These are phyloP conservation scores for Candida bentonensis DNA, from an alignment of 805 yeast species.

Conservation along the genomic window DNA sequence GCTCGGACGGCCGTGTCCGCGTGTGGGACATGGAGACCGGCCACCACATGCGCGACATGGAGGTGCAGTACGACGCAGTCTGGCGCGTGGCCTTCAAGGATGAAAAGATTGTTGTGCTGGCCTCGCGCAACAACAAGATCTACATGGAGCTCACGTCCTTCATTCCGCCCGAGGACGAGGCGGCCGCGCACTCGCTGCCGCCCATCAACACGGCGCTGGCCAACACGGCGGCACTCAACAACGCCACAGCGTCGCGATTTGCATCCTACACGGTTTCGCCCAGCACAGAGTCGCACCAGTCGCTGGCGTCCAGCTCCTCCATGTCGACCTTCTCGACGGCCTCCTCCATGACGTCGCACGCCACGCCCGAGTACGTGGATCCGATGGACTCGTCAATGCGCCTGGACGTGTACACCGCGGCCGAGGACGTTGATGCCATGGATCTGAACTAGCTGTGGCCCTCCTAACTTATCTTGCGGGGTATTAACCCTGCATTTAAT, in stretches of 20 bases:
- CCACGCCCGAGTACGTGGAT: constrained; percentile 4
- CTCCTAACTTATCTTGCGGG: background rate
- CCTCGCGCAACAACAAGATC: constrained; percentile 16
- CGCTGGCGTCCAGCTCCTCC: constrained; percentile 5
- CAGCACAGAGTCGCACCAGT: background rate
- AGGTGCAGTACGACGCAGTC: constrained; percentile 23
- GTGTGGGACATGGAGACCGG: constrained; percentile 28
- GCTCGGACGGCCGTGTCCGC: constrained; percentile 28
- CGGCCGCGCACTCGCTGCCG: background rate
- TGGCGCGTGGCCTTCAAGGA: constrained; percentile 28
- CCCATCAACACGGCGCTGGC: background rate
- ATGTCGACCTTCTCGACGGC: constrained; percentile 6
- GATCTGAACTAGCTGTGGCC: background rate
- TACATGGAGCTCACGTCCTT: constrained; percentile 26
- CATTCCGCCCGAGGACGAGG: constrained; percentile 15
- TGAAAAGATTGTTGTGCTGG: constrained; percentile 26
- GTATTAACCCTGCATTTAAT: background rate
- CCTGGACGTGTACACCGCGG: background rate
- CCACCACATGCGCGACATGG: constrained; percentile 23
- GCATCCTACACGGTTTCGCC: constrained; percentile 1
- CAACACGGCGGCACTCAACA: background rate
- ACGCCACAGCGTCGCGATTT: too few species aligned
- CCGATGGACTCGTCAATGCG: constrained; percentile 1
- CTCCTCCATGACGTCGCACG: constrained; percentile 11
- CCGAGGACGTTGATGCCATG: constrained; percentile 1